Percentiles rank a stretch among this genome's conserved stretches.
These are phyloP conservation scores for Trichomonas vaginalis DNA, from an alignment of 208 protist genomes.

Conservation along the genomic window DNA sequence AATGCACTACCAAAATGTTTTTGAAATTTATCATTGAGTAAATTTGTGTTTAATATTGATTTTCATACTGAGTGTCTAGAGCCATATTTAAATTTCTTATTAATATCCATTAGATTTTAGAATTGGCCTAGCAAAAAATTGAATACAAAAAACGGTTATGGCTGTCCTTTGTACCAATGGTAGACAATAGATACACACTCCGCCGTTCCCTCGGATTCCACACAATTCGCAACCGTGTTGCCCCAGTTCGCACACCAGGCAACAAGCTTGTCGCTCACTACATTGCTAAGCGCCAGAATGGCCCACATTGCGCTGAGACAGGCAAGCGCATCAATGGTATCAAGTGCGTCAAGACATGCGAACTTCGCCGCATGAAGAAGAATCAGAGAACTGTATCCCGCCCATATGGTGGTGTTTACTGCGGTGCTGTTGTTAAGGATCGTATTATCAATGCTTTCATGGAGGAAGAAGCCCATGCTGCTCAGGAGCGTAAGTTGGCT, in stretches of 20 bases:
- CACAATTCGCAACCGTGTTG: neutral
- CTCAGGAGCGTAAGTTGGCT: neutral
- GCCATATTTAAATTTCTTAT: too few relatives aligned
- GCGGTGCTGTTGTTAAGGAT: neutral
- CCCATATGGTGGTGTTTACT: conserved; percentile 6
- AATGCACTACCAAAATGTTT: too few relatives aligned
- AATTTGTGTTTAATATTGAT: too few relatives aligned
- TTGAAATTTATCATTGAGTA: too few relatives aligned
- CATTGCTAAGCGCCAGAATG: neutral
- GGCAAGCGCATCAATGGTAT: neutral
- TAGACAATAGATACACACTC: neutral
- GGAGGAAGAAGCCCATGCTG: neutral
- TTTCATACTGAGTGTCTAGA: too few relatives aligned
- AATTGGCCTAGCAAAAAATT: too few relatives aligned
- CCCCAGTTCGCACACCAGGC: conserved; percentile 10
- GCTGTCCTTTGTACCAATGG: neutral
- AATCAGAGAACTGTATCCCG: neutral
- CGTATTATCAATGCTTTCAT: neutral
- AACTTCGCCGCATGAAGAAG: neutral
- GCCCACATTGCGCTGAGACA: neutral
- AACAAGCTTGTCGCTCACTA: neutral
- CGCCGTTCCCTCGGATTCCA: neutral
- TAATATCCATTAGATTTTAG: too few relatives aligned
- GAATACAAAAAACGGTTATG: too few relatives aligned
- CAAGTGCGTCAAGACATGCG: neutral